A percentile compares a stretch with the other conserved stretches of the same genome.
phyloP scores from a whole-genome alignment of 2,329 filamentous ascomycete genomes.

The Sphaerulina musiva region DNA sequence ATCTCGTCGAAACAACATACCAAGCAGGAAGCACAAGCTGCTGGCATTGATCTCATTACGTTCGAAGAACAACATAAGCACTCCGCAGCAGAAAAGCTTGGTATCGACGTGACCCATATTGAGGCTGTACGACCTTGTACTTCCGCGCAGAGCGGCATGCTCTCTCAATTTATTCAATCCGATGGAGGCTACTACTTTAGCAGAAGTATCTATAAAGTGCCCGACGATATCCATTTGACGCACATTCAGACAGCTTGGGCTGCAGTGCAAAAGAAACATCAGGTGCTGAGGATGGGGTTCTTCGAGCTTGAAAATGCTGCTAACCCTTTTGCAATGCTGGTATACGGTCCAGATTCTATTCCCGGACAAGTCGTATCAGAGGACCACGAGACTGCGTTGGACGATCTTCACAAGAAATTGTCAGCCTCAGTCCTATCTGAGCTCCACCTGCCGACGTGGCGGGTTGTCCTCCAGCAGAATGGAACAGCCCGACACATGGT shows the following conservation, averaged over 20 bases:
- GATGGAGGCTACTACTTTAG: slow-evolving; percentile 69
- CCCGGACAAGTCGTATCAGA: slow-evolving; percentile 3
- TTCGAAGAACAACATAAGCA: slow-evolving; percentile 45
- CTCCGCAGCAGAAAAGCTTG: slow-evolving; percentile 30
- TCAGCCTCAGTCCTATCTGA: slow-evolving; percentile 35
- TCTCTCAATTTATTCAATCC: slow-evolving; percentile 65
- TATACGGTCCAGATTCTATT: slow-evolving; percentile 40
- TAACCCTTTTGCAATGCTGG: slow-evolving; percentile 68
- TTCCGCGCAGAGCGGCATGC: slow-evolving; percentile 69
- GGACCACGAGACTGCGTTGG: neutral
- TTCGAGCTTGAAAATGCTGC: slow-evolving; percentile 53
- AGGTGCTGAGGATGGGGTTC: slow-evolving; percentile 74
- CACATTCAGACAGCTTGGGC: slow-evolving; percentile 55
- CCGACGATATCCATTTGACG: slow-evolving; percentile 35
- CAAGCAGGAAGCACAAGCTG: neutral
- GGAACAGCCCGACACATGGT: slow-evolving; percentile 33
- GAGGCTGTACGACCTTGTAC: slow-evolving; percentile 69
- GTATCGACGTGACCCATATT: slow-evolving; percentile 36
- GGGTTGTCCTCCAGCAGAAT: slow-evolving; percentile 44
- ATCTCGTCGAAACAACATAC: slow-evolving; percentile 3
- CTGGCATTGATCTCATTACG: slow-evolving; percentile 43
- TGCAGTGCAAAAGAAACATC: slow-evolving; percentile 48
- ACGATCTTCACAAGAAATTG: slow-evolving; percentile 1
- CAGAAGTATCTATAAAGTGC: slow-evolving; percentile 52
- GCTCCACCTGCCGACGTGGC: slow-evolving; percentile 58